Conservation (phyloP, 306 rosid species). For the Vicia sativa region DNA sequence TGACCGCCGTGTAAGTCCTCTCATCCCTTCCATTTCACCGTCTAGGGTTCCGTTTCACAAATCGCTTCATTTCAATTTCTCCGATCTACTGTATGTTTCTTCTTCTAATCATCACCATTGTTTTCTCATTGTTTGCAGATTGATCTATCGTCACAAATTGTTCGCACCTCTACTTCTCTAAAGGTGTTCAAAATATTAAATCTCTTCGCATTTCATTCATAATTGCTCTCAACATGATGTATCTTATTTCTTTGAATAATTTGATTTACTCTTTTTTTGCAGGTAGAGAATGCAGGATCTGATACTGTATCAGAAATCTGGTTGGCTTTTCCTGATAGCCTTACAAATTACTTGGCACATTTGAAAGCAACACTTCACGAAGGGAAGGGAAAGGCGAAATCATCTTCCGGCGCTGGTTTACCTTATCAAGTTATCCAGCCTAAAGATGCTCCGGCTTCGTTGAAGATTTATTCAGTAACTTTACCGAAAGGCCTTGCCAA, state of each 20-base stretch:
- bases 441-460: slow-evolving; percentile 57
- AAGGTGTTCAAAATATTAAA: slow-evolving; percentile 54
- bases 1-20: slow-evolving; percentile 86
- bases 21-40: background rate
- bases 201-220: background rate
- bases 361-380: slow-evolving; percentile 53
- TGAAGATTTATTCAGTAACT: slow-evolving; percentile 70
- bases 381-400: slow-evolving; percentile 78
- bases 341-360: slow-evolving; percentile 68
- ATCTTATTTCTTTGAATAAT: background rate
- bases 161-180: slow-evolving; percentile 69
- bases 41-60: slow-evolving; percentile 37
- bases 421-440: slow-evolving; percentile 61
- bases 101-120: slow-evolving; percentile 19
- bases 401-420: slow-evolving; percentile 48
- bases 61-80: slow-evolving; percentile 8
- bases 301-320: slow-evolving; percentile 59
- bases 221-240: slow-evolving; percentile 3
- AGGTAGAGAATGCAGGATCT: slow-evolving; percentile 84
- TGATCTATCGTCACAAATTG: slow-evolving; percentile 88
- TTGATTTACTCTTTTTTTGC: slow-evolving; percentile 27
- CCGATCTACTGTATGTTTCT: slow-evolving; percentile 34
- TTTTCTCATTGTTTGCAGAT: slow-evolving; percentile 56
- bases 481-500: slow-evolving; percentile 75
- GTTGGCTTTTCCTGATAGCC: slow-evolving; percentile 71